Evolutionary conservation across 2,329 filamentous ascomycete genomes (phyloP), one percentile per base, ranked within the genome.

Genomic region (Fusarium ambrosium): DNA sequence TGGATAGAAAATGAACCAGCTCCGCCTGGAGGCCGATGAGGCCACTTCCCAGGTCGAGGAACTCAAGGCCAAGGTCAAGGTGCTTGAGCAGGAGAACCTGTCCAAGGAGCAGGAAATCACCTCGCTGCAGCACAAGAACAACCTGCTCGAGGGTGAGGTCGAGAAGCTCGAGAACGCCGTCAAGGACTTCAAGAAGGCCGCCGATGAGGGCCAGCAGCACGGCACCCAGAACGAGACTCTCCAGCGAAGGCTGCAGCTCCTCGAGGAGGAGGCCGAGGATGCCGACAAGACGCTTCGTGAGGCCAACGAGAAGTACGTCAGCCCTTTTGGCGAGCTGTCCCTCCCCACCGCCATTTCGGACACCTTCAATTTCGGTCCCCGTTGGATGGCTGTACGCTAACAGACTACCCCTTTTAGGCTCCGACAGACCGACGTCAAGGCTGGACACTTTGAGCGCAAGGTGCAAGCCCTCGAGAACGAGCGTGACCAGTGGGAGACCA

Each of bases 391-490:
- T 16, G 62, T 66, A 10, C 53, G 24, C 77, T 79, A 75, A 79
- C 66, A 72, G 61, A 63, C 18, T 29, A 53, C 66, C 53, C 51
- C 45, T 24, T 62, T 32, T 79, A 99, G 97, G 88, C 94, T 98
- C 83, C 95, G 97, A 85, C 95, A 98, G 89, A 98, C 97, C 87
- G 97, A 99, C 85, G 95, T 98, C 87, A 98, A 98, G 90, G 95
- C 96, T 82, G 97, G 96, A 81, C 96, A 99, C 89, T 98, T 96
- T 87, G 97, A 99, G 89, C 97, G 97, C 87, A 98, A 98, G 90
- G 97, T 98, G 79, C 95, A 98, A 86, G 96, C 97, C 81, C 92
- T 98, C 82, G 97, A 99, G 88, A 89, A 91, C 82, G 91, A 95
- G 84, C 93, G 94, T 81, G 95, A 98, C 86, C 92, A 95, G 86